Conservation (phyloP, 371 early-diverging fungal species). For the Mortierella sp. region DNA sequence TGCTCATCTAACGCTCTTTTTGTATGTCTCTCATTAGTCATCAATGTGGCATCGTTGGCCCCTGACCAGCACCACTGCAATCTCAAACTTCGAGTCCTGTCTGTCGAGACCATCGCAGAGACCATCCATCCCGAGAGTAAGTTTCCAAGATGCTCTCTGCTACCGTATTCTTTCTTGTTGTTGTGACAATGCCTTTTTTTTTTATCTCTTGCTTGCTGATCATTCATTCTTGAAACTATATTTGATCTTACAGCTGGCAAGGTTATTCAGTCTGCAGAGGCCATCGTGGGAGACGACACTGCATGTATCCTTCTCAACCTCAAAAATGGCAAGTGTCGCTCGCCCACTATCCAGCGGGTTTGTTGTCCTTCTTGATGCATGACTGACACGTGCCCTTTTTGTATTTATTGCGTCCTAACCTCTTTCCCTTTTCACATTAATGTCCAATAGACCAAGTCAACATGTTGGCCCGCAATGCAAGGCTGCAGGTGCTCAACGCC, state of each 20-base stretch:
- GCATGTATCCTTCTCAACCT: conserved; percentile 51
- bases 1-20: neutral
- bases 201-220: neutral
- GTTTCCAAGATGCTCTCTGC: neutral
- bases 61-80: conserved; percentile 52
- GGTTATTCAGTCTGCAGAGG: conserved; percentile 51
- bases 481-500: conserved; percentile 35
- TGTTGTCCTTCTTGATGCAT: neutral
- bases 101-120: conserved; percentile 53
- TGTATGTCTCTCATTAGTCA: conserved; percentile 13
- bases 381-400: too few species aligned
- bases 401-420: neutral
- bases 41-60: conserved; percentile 51
- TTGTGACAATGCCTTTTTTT: neutral
- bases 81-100: conserved; percentile 46
- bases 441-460: conserved; percentile 57
- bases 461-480: conserved; percentile 47
- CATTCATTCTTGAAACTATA: neutral
- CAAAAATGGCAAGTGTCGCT: conserved; percentile 41
- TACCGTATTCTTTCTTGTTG: neutral
- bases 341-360: neutral
- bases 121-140: conserved; percentile 52
- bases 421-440: neutral
- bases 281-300: conserved; percentile 51
- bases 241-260: conserved; percentile 31